Evolutionary conservation across 1,284 basidiomycete species (phyloP), one percentile per base, ranked within the genome.

Genomic region (Pholiota adiposa): DNA sequence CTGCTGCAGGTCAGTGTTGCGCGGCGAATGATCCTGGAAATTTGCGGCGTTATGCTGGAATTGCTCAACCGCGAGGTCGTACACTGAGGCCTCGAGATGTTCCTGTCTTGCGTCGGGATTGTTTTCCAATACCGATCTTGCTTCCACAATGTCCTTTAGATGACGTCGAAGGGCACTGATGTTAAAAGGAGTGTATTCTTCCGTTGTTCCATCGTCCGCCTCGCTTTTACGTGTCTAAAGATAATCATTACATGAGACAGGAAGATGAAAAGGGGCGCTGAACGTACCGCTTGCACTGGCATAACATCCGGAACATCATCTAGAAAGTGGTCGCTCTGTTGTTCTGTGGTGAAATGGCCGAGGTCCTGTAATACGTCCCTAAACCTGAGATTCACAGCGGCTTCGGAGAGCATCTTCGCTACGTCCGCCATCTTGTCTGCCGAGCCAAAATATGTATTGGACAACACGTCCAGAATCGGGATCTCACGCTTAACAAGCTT

Each of bases 61-160:
- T 25, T 93, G 86, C 61, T 87, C 85, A 1, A 87, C 80, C 0
- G 94, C 94, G 18, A 94, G 89, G 31, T 93, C 90, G 69, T 93
- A 91, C 0, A 93, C 93, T 0, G 93, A 93, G 40, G 88, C 83
- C 73, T 97, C 94, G 3, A 97, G 83, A 1, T 91, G 79, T 64
- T 88, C 86, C 75, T 97, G 95, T 2, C 95, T 89, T 0, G 87
- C 79, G n/a, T 84, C 79, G 18, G 86, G 74, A 63, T 92, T 87
- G 44, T 87, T 84, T 0, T 87, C 80, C 38, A 92, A 79, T 9
- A 88, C 79, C 1, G 83, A 80, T 38, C 88, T 84, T 0, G 89
- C 84, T 51, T 88, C 81, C 1, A 80, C 75, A 9, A 93, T 82
- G 38, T 85, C 77, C 0, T 83, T 77, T 2, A 96, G 82, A 64